Evolutionary conservation across 2,329 filamentous ascomycete species (phyloP).

Genomic region (Colletotrichum sp.): DNA sequence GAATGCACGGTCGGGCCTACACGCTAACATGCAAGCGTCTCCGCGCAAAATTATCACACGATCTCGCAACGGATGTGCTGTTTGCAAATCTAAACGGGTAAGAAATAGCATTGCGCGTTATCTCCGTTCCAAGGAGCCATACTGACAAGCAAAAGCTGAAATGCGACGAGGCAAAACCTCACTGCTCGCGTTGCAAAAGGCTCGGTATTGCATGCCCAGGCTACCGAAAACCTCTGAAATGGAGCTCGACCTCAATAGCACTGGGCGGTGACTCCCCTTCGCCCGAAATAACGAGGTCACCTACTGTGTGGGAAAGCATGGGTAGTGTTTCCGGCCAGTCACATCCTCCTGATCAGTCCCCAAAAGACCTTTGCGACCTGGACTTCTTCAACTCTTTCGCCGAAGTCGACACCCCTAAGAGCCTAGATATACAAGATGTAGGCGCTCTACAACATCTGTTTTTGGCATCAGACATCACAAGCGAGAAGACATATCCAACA

Average conservation of each 20-base stretch:
- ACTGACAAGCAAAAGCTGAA: background rate
- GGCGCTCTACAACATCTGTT: background rate
- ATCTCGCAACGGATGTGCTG: conserved; percentile 7
- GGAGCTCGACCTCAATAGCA: background rate
- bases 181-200: background rate
- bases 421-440: background rate
- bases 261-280: background rate
- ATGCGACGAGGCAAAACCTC: conserved; percentile 1
- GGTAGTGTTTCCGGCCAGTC: no score
- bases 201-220: background rate
- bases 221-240: background rate
- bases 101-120: background rate
- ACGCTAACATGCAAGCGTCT: background rate
- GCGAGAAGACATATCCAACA: background rate
- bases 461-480: background rate
- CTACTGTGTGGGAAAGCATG: background rate
- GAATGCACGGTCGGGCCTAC: background rate
- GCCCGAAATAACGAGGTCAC: background rate
- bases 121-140: background rate
- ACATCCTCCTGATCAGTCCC: background rate
- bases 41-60: background rate
- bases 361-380: background rate
- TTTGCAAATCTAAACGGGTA: conserved; percentile 10
- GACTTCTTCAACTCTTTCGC: background rate
- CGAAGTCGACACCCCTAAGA: background rate